Base-by-base conservation (phyloP, 768 basidiomycete species). In the Termitomyces sp. region DNA sequence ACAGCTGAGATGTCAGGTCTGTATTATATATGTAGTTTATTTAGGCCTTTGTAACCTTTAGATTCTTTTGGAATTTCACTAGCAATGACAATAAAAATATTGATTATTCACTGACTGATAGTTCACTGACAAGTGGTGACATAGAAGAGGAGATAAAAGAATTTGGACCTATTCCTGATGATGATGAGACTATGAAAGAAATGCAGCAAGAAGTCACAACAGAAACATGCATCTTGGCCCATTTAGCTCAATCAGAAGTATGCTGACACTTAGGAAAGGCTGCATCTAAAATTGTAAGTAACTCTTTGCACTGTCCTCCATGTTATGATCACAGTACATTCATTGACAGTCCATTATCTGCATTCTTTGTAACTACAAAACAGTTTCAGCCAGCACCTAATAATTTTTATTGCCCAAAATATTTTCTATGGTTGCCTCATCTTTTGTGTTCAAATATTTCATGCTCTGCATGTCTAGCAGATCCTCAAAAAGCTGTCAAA, bases 381-480 rank as follows among this genome's bases (percentile, higher is more conserved):
- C 11, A 44, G 25, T 44, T 44, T 25, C 53, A 59, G 56, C 32
- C 42, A 47, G 32, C 56, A 53, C 43, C 54, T 23, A 16, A n/a
- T 14, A 23, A 46, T n/a, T 53, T 58, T 44, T 62, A 62, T 32
- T 40, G 43, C 27, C 54, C 61, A 21, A 40, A 57, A 32, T 57
- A 58, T 48, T 63, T 61, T 32, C 25, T 63, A 34, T 63, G 62
- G 62, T 34, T 63, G 9, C 62, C 62, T 21, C 62, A 63, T 49
- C 56, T 61, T 32, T 35, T 58, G 37, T 38, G 40, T 25, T 21
- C 19, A 12, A 27, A 35, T 27, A 63, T 63, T 46, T 59, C 62
- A 12, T 63, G 59, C 45, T 59, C 59, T 0, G 49, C 60, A 38
- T 63, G 62, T 41, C 21, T 49, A 47, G 38, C 56, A 40, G 27